Evolutionary conservation across 306 rosid genomes (phyloP).

Genomic region (Neltuma alba): DNA sequence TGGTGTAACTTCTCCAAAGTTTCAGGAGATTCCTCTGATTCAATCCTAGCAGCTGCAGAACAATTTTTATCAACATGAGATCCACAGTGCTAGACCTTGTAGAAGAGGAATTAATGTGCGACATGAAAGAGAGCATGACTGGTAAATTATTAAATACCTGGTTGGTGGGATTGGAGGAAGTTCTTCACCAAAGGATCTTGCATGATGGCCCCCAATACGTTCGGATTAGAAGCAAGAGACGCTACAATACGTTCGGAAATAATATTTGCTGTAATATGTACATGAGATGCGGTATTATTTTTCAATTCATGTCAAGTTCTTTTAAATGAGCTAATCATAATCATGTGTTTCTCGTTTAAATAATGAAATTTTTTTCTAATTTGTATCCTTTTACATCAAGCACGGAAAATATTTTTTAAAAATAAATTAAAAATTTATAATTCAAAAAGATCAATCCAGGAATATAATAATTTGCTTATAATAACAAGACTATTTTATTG

Average conservation of each 20-base stretch:
- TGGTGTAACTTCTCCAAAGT: slow-evolving; percentile 32
- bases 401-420: background rate
- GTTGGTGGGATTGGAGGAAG: slow-evolving; percentile 22
- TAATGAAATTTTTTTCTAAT: background rate
- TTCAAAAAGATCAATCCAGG: background rate
- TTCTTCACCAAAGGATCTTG: slow-evolving; percentile 48
- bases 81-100: no score
- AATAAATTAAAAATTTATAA: background rate
- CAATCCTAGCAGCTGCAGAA: no score
- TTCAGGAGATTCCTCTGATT: no score
- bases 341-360: background rate
- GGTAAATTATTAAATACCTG: no score
- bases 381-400: background rate
- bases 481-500: background rate
- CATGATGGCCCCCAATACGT: slow-evolving; percentile 63
- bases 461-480: no score
- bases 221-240: slow-evolving; percentile 59
- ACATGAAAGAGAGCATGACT: no score
- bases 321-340: background rate
- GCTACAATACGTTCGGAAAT: no score
- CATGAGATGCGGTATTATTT: background rate
- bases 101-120: no score
- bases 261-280: background rate
- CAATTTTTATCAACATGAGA: no score
- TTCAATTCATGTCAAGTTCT: slow-evolving; percentile 19